Percentiles rank a stretch among this genome's conserved stretches.
Evolutionary conservation across 2,329 filamentous ascomycete species (phyloP).

Genomic region (Neonectria faginata): DNA sequence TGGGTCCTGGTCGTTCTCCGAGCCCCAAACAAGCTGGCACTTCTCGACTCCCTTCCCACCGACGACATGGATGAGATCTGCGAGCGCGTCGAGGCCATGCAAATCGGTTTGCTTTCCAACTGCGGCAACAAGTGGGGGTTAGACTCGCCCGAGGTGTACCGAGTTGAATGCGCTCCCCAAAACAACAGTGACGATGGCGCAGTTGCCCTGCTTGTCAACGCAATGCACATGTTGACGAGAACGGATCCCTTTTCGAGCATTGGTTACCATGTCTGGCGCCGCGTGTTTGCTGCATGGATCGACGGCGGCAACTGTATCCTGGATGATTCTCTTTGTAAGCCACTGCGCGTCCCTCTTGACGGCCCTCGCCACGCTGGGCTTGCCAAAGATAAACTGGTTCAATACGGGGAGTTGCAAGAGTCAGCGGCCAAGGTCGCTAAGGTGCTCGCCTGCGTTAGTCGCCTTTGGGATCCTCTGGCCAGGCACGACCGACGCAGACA

Average conservation of each 20-base stretch:
- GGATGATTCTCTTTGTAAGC: neutral
- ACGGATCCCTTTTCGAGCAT: neutral
- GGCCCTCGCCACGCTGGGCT: neutral
- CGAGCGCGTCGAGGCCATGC: neutral
- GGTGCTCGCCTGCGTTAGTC: neutral
- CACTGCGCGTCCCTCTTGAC: neutral
- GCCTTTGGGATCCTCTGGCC: neutral
- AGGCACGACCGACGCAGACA: neutral
- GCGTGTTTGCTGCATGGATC: neutral
- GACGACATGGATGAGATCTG: neutral
- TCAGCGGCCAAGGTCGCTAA: neutral
- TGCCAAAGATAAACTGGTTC: neutral
- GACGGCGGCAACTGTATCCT: neutral
- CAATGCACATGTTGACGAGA: neutral
- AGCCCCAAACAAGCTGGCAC: neutral
- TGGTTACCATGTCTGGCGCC: neutral
- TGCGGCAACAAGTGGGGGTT: neutral
- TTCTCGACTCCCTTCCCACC: neutral
- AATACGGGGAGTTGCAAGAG: neutral
- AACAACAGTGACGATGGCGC: neutral
- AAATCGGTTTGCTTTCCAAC: neutral
- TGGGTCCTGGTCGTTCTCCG: slow-evolving; percentile 1
- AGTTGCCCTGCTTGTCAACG: neutral
- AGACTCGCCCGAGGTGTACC: neutral
- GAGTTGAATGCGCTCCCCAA: slow-evolving; percentile 2